These are phyloP conservation scores for Naganishia albida DNA, from an alignment of 1,284 basidiomycete species.

Conservation along the genomic window DNA sequence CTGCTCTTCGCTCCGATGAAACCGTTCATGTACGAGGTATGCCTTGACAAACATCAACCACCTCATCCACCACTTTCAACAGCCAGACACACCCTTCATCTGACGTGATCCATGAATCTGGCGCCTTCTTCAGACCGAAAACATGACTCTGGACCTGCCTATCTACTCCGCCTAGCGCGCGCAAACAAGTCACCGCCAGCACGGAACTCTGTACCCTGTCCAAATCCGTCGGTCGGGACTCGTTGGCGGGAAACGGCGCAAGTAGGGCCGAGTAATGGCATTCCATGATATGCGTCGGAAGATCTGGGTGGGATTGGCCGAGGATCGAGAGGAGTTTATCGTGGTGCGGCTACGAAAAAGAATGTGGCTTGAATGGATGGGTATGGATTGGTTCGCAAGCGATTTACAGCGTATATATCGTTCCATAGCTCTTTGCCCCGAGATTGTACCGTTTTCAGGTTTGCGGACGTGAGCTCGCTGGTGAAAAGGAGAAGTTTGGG, in stretches of 20 bases:
- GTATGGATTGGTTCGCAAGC: too few relatives aligned
- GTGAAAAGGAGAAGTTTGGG: background rate
- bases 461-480: conserved; percentile 65
- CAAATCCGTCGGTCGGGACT: conserved; percentile 55
- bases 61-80: conserved; percentile 16
- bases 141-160: conserved; percentile 90
- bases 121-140: conserved; percentile 70
- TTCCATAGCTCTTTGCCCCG: conserved; percentile 78
- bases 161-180: conserved; percentile 82
- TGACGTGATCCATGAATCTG: conserved; percentile 9
- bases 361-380: background rate
- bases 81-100: conserved; percentile 26
- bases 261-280: conserved; percentile 85
- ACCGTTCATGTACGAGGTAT: background rate
- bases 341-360: conserved; percentile 66
- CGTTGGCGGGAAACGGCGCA: conserved; percentile 62
- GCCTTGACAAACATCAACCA: conserved; percentile 8
- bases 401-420: conserved; percentile 68
- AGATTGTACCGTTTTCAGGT: conserved; percentile 65
- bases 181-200: conserved; percentile 84
- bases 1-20: background rate
- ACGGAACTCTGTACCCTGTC: conserved; percentile 83
- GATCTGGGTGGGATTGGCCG: conserved; percentile 66
- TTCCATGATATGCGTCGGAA: conserved; percentile 82
- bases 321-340: conserved; percentile 88